These are phyloP conservation scores for Psidium guajava DNA, from an alignment of 345 rosid genomes.

Conservation along the genomic window DNA sequence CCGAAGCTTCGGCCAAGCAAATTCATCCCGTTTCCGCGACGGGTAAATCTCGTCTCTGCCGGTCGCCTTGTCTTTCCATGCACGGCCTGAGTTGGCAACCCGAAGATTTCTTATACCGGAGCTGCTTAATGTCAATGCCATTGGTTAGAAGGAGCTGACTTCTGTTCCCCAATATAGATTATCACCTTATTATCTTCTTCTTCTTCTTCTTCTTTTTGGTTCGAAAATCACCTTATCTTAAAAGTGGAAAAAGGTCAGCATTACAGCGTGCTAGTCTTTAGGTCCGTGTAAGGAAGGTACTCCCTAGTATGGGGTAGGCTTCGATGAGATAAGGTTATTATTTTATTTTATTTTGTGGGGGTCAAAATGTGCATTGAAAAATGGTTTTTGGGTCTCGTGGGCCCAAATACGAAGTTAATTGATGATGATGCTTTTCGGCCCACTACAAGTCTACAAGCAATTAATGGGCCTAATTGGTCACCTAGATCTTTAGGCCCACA, in stretches of 20 bases:
- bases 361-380: background rate
- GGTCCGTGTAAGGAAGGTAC: background rate
- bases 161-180: too few relatives aligned
- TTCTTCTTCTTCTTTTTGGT: too few relatives aligned
- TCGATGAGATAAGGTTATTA: background rate
- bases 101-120: background rate
- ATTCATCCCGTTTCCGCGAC: background rate
- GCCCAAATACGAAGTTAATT: background rate
- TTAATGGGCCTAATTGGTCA: background rate
- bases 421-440: background rate
- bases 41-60: rapidly evolving
- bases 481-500: background rate
- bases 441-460: background rate
- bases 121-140: background rate
- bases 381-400: background rate
- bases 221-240: background rate
- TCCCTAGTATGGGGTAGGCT: background rate
- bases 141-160: background rate
- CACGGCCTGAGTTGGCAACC: background rate
- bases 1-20: background rate
- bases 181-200: background rate
- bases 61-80: rapidly evolving
- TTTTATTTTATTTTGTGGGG: too few relatives aligned
- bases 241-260: background rate
- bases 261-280: background rate